These are phyloP conservation scores for Amanita subjunquillea DNA, from an alignment of 768 basidiomycete species.

Conservation along the genomic window DNA sequence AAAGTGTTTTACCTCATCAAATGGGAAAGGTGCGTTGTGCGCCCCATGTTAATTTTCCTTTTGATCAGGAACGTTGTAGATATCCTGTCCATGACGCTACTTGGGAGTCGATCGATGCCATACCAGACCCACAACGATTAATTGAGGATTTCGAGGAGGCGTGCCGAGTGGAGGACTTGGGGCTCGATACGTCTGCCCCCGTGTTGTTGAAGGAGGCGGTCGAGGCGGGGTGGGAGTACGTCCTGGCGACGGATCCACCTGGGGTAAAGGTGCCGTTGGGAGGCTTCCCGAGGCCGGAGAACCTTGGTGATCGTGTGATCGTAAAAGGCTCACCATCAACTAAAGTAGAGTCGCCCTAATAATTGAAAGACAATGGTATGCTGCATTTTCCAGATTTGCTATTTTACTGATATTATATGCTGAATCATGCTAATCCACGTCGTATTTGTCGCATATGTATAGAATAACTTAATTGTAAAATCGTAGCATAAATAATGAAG, in stretches of 20 bases:
- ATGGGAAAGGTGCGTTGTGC: slow-evolving; percentile 26
- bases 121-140: slow-evolving; percentile 18
- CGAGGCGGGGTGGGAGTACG: slow-evolving; percentile 9
- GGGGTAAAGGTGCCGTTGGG: slow-evolving; percentile 1
- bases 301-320: no score
- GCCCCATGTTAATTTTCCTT: not conserved
- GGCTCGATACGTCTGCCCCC: slow-evolving; percentile 14
- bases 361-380: no score
- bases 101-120: slow-evolving; percentile 21
- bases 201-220: slow-evolving; percentile 22
- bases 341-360: no score
- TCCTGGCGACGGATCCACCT: not conserved
- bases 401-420: no score
- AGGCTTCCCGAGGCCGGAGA: not conserved
- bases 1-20: slow-evolving; percentile 24
- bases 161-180: slow-evolving; percentile 18
- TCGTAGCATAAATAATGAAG: no score
- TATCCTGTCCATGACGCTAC: slow-evolving; percentile 23
- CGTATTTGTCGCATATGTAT: no score
- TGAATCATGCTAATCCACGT: no score
- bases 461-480: no score
- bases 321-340: no score
- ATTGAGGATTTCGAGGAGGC: slow-evolving; percentile 20
- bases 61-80: slow-evolving; percentile 11
- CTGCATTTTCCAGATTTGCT: no score